A percentile compares a stretch with the other conserved stretches of the same genome.
Evolutionary conservation across 192 early-diverging fungal genomes (phyloP).

Genomic region (Cetraspora pellucida): DNA sequence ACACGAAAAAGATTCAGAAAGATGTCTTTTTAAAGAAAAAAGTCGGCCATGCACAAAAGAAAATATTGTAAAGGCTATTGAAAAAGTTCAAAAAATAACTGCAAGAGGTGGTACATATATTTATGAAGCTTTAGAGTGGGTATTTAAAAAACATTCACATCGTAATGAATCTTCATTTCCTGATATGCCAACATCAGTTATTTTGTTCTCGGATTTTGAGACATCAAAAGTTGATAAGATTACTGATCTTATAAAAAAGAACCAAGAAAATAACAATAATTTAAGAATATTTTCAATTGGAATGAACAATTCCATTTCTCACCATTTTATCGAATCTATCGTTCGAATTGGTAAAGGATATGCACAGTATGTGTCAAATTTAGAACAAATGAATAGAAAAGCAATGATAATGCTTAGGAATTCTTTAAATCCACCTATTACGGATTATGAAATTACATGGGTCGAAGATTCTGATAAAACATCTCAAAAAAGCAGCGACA

Average conservation of each 20-base stretch:
- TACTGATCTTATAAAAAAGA: slow-evolving; percentile 39
- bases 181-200: slow-evolving; percentile 47
- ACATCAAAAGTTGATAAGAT: slow-evolving; percentile 47
- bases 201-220: slow-evolving; percentile 52
- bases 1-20: neutral
- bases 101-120: slow-evolving; percentile 61
- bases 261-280: slow-evolving; percentile 28
- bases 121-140: slow-evolving; percentile 38
- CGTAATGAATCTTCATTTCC: slow-evolving; percentile 7
- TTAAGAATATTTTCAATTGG: slow-evolving; percentile 54
- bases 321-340: slow-evolving; percentile 53
- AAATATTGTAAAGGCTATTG: slow-evolving; percentile 42
- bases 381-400: slow-evolving; percentile 55
- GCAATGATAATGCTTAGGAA: slow-evolving; percentile 57
- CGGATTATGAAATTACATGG: slow-evolving; percentile 47
- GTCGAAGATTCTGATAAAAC: neutral
- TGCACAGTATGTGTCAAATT: slow-evolving; percentile 47
- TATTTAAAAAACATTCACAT: no score
- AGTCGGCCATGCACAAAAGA: slow-evolving; percentile 40
- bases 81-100: slow-evolving; percentile 37
- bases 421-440: slow-evolving; percentile 44
- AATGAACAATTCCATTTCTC: slow-evolving; percentile 51
- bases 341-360: slow-evolving; percentile 53
- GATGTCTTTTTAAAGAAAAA: slow-evolving; percentile 43
- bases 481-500: neutral